Base-by-base conservation (phyloP, 2,329 filamentous ascomycete genomes). In the Claviceps paspali region DNA sequence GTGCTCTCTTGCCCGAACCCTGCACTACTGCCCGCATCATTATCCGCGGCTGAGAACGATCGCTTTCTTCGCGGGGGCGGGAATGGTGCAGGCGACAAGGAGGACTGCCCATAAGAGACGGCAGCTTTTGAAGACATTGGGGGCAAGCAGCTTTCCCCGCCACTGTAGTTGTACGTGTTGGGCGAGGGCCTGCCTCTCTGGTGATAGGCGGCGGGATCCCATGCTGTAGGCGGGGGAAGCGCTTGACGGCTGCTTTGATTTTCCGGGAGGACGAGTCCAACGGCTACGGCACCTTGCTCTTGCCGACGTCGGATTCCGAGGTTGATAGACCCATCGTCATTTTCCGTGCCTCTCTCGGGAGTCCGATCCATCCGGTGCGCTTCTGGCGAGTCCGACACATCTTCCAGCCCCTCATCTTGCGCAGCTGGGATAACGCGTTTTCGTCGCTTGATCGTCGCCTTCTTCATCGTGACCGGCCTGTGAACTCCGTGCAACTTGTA, bases 381-480 rank as follows among this genome's bases (percentile, higher is more conserved):
- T 26, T 57, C 54, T 14, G 62, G 59, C 3, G 63, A 61, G 14
- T 67, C 63, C 10, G 63, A 59, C 6, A 58, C 64, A 23, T 76
- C 71, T 26, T 67, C 62, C 32, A 62, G 55, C 34, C 67, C 59
- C 23, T 63, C 62, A 49, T 65, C 68, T 34, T 70, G 63, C 19
- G 74, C 64, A 14, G 82, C 85, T 14, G 88, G 87, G 30, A 96
- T 87, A 5, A 96, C 86, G 41, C 91, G 79, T 67, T 96, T 96
- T 42, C 91, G 73, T 43, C 91, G 76, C 60, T 98, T 96, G 56
- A 98, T 98, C 19, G 93, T 82, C 3, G 85, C 82, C 58, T 95
- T 96, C 60, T 96, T 98, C 91, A 98, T 96, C n/a, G 85, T 85
- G 5, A 91, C 84, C 0, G 91, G 91, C 29, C 91, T 74, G 57